Conservation (phyloP, 495 filamentous ascomycete genomes). For the Peziza echinospora region DNA sequence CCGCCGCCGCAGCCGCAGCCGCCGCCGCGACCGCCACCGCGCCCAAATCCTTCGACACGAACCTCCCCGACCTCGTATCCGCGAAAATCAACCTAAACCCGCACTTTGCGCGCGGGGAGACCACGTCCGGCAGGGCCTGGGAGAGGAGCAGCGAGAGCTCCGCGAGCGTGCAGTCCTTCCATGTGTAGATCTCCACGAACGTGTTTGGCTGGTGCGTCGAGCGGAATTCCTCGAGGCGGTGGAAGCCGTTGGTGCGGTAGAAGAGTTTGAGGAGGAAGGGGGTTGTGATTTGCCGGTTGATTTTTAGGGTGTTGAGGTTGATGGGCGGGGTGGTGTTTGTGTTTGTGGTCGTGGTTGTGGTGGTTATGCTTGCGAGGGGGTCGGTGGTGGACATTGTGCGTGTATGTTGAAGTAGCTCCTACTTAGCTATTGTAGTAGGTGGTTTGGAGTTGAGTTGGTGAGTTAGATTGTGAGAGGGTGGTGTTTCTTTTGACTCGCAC, state of each 20-base stretch:
- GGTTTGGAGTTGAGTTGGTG: no score
- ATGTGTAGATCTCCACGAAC: slow-evolving; percentile 71
- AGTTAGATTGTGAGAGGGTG: no score
- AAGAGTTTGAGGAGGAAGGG: slow-evolving; percentile 86
- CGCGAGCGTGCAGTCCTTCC: slow-evolving; percentile 58
- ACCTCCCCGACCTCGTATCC: slow-evolving; percentile 45
- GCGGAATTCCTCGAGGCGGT: slow-evolving; percentile 52
- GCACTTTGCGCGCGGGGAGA: slow-evolving; percentile 63
- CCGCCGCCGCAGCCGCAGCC: slow-evolving; percentile 58
- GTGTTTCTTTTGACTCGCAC: no score
- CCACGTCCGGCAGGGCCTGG: slow-evolving; percentile 39
- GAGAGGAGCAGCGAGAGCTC: slow-evolving; percentile 63
- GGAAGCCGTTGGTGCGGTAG: slow-evolving; percentile 51
- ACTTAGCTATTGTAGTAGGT: no score
- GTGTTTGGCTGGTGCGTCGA: slow-evolving; percentile 33
- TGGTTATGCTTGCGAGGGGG: no score
- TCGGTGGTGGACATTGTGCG: no score
- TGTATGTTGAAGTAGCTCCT: no score
- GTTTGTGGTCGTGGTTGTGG: no score
- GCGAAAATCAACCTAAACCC: slow-evolving; percentile 73
- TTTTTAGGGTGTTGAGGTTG: no score
- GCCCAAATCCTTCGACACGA: slow-evolving; percentile 55
- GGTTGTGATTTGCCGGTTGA: slow-evolving; percentile 53
- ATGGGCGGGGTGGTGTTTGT: no score
- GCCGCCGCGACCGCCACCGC: slow-evolving; percentile 58